Conservation (phyloP, 352 stramenopile species). For the Blastocystis sp. region DNA sequence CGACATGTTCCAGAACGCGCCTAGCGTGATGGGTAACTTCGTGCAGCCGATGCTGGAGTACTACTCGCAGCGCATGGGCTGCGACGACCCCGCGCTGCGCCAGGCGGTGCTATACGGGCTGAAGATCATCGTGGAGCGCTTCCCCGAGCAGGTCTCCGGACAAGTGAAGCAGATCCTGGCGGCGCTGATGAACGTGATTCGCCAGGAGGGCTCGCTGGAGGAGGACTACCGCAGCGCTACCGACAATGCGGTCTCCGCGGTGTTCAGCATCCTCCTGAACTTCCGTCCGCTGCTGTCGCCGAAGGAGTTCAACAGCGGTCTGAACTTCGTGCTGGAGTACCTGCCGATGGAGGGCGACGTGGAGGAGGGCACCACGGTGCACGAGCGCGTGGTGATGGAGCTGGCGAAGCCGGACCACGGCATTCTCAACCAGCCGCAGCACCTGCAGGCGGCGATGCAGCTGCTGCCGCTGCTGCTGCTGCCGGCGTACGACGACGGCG, state of each 20-base stretch:
- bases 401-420: conserved; percentile 28
- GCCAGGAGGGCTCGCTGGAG: neutral
- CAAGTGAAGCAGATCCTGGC: neutral
- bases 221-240: neutral
- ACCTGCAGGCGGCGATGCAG: neutral
- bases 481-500: conserved; percentile 9
- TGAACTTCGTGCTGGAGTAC: neutral
- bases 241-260: conserved; percentile 5
- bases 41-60: neutral
- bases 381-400: conserved; percentile 14
- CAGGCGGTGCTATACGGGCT: conserved; percentile 18
- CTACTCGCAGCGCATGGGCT: conserved; percentile 4
- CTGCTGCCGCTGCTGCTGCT: neutral
- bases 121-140: conserved; percentile 1
- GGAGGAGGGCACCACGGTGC: neutral
- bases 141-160: neutral
- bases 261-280: neutral
- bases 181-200: neutral
- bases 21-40: neutral
- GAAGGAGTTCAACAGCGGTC: neutral
- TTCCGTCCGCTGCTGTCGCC: neutral
- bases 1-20: neutral
- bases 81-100: conserved; percentile 3
- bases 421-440: neutral
- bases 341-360: neutral